A percentile compares a stretch with the other conserved stretches of the same genome.
Conservation (phyloP, 768 basidiomycete genomes). For the Boletus huronensis region DNA sequence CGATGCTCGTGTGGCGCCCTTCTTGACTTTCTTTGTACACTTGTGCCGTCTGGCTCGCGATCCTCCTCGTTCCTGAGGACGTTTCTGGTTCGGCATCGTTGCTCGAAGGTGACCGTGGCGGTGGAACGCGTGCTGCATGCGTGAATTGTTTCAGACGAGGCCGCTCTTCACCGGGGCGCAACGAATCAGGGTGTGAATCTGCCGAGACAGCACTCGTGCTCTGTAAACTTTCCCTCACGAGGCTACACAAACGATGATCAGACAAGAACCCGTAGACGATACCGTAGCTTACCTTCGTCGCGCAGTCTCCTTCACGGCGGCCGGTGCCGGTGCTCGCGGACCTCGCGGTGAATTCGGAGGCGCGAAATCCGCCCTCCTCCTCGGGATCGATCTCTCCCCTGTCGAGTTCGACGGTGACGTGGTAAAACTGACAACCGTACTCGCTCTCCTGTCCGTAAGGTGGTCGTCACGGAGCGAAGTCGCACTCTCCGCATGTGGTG, state of each 20-base stretch:
- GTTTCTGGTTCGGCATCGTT: constrained; percentile 19
- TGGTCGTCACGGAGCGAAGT: constrained; percentile 42
- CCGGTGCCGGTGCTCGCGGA: constrained; percentile 22
- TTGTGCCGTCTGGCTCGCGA: constrained; percentile 64
- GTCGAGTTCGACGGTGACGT: constrained; percentile 66
- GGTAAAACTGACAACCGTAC: constrained; percentile 44
- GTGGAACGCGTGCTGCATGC: constrained; percentile 61
- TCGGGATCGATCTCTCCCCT: constrained; percentile 61
- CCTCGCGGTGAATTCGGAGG: constrained; percentile 50
- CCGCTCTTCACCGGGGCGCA: constrained; percentile 34
- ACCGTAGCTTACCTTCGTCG: constrained; percentile 21
- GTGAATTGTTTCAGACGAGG: constrained; percentile 73
- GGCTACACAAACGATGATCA: constrained; percentile 32
- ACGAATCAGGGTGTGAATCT: constrained; percentile 31
- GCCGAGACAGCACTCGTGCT: constrained; percentile 39
- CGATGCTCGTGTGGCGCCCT: constrained; percentile 43
- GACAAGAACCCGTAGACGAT: background rate
- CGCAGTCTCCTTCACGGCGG: constrained; percentile 20
- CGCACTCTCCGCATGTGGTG: constrained; percentile 20
- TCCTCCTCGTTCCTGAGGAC: constrained; percentile 35
- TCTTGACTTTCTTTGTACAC: constrained; percentile 42
- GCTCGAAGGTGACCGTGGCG: constrained; percentile 45
- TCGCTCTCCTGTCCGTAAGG: constrained; percentile 29
- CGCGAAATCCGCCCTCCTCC: constrained; percentile 64
- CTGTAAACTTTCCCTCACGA: constrained; percentile 52